phyloP scores from a whole-genome alignment of 73 alveolate genomes.

The Halteria grandinella region DNA sequence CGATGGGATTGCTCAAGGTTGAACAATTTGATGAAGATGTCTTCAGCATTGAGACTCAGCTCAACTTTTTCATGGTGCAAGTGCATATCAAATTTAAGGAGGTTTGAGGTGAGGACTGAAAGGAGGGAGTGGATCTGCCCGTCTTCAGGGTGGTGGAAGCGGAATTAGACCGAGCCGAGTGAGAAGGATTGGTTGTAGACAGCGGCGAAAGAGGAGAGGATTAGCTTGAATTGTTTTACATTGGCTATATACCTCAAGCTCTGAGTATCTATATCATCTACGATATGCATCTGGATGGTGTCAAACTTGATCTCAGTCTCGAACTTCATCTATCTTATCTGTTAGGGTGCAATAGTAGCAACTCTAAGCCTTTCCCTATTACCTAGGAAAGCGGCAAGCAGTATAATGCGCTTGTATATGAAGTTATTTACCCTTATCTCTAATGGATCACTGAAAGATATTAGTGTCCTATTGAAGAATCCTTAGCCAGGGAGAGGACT shows the following conservation, averaged over 20 bases:
- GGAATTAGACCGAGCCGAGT: slow-evolving; percentile 14
- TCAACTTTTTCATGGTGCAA: slow-evolving; percentile 24
- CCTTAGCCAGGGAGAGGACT: not conserved
- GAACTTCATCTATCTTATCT: not conserved
- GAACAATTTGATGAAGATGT: slow-evolving; percentile 4
- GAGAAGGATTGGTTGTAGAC: not conserved
- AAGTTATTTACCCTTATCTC: not conserved
- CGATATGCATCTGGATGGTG: not conserved
- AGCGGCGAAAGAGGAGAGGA: slow-evolving; percentile 8
- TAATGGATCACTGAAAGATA: not conserved
- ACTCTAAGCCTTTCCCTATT: not conserved
- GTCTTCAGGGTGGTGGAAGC: not conserved
- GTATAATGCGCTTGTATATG: not conserved
- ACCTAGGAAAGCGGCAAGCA: not conserved
- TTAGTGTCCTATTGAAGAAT: slow-evolving; percentile 5
- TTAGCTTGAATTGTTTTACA: slow-evolving; percentile 5
- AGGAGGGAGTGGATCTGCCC: not conserved
- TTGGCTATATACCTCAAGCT: slow-evolving; percentile 14
- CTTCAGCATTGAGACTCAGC: not conserved
- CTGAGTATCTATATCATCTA: not conserved
- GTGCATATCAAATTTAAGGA: not conserved
- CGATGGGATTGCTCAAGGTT: not conserved
- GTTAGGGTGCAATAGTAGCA: not conserved
- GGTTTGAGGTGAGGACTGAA: slow-evolving; percentile 1
- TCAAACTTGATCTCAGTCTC: slow-evolving; percentile 36